Evolutionary conservation across 2,329 filamentous ascomycete genomes (phyloP), one percentile per base, ranked within the genome.

Genomic region (Pyricularia grisea): DNA sequence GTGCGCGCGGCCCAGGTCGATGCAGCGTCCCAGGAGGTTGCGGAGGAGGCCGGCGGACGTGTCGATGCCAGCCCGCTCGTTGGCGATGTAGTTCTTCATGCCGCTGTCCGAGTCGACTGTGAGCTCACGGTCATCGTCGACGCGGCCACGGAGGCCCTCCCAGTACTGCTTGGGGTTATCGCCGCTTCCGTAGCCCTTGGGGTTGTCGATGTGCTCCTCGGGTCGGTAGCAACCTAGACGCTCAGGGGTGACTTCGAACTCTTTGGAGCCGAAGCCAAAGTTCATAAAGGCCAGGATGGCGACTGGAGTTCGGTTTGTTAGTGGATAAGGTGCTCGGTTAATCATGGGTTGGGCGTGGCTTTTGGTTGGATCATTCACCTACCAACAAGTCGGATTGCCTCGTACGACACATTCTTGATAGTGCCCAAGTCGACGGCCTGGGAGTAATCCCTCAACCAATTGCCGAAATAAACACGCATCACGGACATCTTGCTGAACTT

Each of bases 1-100:
- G 78, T 94, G 97, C 65, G 84, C 84, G 70, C 92, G 90, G 64
- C 88, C 94, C 20, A 95, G 87, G 74, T 94, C 84, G 74, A 97
- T 93, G 74, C 87, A 92, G 71, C 85, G 83, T 65, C 83, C 80
- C 72, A 97, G 92, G 1, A 96, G 87, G 71, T 86, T 84, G 68
- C 91, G 87, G 70, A 97, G 87, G 75, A 96, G 88, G 66, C 85
- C 83, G 69, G 93, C 91, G 66, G 92, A 96, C 64, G 91, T 97
- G 79, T 91, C 91, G 77, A 96, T 95, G 63, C 87, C 87, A 69
- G 85, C 80, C 67, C 87, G 82, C 77, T 97, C 94, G 71, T 93
- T 93, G 55, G 94, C 93, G 78, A 97, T 97, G 80, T 97, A 97
- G 78, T 94, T 95, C 82, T 98, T 98, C 81, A 97, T 84, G 73